These are phyloP conservation scores for Areca catechu DNA, from an alignment of 176 grass and related monocot species.

Conservation along the genomic window DNA sequence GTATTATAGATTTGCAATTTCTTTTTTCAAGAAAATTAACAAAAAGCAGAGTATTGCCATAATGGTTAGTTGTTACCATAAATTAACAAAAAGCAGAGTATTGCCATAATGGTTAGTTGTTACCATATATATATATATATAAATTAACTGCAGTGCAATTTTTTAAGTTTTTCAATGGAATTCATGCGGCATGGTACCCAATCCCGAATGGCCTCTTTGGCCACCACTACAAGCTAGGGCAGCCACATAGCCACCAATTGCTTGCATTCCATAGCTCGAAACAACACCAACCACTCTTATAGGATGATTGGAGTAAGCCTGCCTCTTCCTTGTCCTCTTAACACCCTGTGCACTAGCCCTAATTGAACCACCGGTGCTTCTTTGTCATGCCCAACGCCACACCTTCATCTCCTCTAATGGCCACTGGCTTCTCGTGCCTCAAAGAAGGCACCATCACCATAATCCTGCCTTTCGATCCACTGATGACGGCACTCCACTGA, in stretches of 20 bases:
- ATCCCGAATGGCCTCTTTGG: constrained; percentile 68
- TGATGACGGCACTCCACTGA: constrained; percentile 18
- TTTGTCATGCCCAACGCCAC: constrained; percentile 29
- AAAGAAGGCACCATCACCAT: constrained; percentile 4
- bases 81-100: no score
- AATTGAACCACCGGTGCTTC: constrained; percentile 14
- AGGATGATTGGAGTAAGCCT: constrained; percentile 33
- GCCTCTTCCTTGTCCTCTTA: constrained; percentile 32
- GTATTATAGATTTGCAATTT: no score
- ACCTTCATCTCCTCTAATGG: background rate
- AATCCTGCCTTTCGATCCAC: background rate
- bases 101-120: no score
- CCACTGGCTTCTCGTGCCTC: constrained; percentile 28
- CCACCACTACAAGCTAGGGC: constrained; percentile 70
- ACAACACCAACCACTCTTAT: constrained; percentile 37
- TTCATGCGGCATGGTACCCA: constrained; percentile 90
- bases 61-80: no score
- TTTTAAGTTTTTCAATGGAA: constrained; percentile 98
- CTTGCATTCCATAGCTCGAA: constrained; percentile 51
- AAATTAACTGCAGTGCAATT: constrained; percentile 32
- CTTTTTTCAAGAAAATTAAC: no score
- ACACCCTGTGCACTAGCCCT: constrained; percentile 6
- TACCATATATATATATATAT: no score
- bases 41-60: no score
- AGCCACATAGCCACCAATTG: constrained; percentile 83